phyloP scores from a whole-genome alignment of 164 flowering plant species.

The Tetracentron sinense region DNA sequence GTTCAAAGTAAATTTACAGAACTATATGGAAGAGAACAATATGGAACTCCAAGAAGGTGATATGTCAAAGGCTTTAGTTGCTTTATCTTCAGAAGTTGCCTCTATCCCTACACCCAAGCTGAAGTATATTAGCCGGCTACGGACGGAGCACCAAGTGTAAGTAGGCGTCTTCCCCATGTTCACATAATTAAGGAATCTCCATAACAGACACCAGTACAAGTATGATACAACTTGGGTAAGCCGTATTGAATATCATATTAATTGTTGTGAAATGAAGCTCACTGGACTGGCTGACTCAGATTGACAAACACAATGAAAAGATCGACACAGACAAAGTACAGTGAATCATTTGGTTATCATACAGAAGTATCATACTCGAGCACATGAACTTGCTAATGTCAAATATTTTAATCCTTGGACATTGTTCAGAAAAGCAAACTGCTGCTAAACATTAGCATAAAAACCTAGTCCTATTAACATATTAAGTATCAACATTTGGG shows the following conservation, averaged over 20 bases:
- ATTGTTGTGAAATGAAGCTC: background rate
- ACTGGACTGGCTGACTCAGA: background rate
- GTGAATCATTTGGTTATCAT: background rate
- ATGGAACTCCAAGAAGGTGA: constrained; percentile 70
- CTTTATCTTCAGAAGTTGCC: constrained; percentile 50
- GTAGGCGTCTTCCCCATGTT: constrained; percentile 8
- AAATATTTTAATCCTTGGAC: background rate
- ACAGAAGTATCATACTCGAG: background rate
- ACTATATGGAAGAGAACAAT: constrained; percentile 46
- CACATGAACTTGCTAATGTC: background rate
- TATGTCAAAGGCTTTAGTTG: constrained; percentile 71
- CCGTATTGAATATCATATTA: background rate
- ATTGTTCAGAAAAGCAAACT: background rate
- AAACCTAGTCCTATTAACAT: no score
- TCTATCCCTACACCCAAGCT: constrained; percentile 62
- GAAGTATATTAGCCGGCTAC: constrained; percentile 46
- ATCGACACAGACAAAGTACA: background rate
- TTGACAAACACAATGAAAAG: background rate
- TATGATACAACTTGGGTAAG: background rate
- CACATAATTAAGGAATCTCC: background rate
- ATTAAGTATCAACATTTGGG: background rate
- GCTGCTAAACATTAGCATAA: no score
- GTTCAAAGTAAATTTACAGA: constrained; percentile 63
- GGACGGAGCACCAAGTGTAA: constrained; percentile 70
- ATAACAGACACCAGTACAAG: background rate